Conservation (phyloP, 1,139 yeast genomes). For the Taphrina populina region DNA sequence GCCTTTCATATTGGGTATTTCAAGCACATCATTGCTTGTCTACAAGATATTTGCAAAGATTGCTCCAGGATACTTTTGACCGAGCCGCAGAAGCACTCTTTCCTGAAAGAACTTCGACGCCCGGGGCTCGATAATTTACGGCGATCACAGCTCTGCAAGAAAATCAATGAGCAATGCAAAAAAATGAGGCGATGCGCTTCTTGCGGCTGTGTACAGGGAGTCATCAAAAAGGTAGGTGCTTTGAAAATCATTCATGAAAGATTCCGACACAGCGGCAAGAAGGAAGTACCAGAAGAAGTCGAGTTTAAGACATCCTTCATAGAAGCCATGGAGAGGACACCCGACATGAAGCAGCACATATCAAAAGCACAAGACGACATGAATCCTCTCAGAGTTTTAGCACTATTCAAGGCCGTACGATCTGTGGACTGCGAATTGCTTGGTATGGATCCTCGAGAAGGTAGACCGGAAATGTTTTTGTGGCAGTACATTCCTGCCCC, state of each 20-base stretch:
- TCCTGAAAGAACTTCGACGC: conserved; percentile 70
- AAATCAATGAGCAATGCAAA: conserved; percentile 85
- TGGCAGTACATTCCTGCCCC: conserved; percentile 99
- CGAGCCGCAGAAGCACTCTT: conserved; percentile 67
- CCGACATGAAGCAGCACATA: conserved; percentile 84
- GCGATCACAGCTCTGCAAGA: conserved; percentile 83
- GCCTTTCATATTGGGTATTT: conserved; percentile 97
- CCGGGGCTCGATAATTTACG: conserved; percentile 89
- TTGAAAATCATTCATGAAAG: conserved; percentile 93
- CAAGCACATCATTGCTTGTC: conserved; percentile 81
- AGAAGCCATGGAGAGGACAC: conserved; percentile 76
- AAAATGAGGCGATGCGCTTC: conserved; percentile 86
- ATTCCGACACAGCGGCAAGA: conserved; percentile 93
- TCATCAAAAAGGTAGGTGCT: conserved; percentile 96
- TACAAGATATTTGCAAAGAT: conserved; percentile 87
- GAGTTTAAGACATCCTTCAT: conserved; percentile 67
- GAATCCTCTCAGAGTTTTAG: conserved; percentile 86
- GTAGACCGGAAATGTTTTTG: conserved; percentile 93
- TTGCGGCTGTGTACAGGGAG: conserved; percentile 91
- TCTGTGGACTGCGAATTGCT: conserved; percentile 88
- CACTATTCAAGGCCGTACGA: conserved; percentile 77
- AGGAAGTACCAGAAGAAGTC: conserved; percentile 76
- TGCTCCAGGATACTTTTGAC: conserved; percentile 79
- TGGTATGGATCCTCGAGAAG: conserved; percentile 87
- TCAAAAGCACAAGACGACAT: conserved; percentile 90